Evolutionary conservation across 768 basidiomycete species (phyloP).

Genomic region (Macrolepiota albuminosa): DNA sequence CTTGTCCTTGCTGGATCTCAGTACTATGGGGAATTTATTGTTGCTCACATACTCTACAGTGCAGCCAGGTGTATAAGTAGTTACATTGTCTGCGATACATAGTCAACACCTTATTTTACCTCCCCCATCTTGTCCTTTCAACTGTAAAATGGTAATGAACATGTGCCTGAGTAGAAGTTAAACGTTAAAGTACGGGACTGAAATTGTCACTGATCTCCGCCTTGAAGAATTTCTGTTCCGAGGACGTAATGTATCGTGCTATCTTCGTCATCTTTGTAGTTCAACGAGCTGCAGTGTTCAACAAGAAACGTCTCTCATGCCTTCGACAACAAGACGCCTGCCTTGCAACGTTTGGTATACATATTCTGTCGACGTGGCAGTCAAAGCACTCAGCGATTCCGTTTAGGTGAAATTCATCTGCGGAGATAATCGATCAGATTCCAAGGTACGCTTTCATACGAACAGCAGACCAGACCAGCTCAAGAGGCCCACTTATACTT

Average conservation of each 20-base stretch:
- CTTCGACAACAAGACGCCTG: constrained; percentile 15
- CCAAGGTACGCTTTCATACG: constrained; percentile 22
- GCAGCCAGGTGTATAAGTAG: too few relatives aligned
- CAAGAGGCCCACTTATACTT: constrained; percentile 22
- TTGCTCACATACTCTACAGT: too few relatives aligned
- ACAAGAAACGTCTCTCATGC: constrained; percentile 13
- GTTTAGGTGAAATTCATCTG: constrained; percentile 24
- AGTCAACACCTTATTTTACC: too few relatives aligned
- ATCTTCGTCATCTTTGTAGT: constrained; percentile 13
- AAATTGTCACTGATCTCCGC: not conserved
- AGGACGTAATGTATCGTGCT: constrained; percentile 6
- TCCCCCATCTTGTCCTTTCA: too few relatives aligned
- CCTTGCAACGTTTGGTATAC: constrained; percentile 22
- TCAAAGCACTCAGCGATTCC: constrained; percentile 18
- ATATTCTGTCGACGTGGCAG: constrained; percentile 20
- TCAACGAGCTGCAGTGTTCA: constrained; percentile 18
- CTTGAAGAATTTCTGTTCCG: not conserved
- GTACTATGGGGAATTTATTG: too few relatives aligned
- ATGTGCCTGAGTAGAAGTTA: constrained; percentile 4
- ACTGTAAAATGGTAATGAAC: not conserved
- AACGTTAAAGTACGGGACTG: not conserved
- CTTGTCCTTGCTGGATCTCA: too few relatives aligned
- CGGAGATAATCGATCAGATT: constrained; percentile 26
- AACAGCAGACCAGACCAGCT: constrained; percentile 22
- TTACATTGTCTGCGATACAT: too few relatives aligned